Evolutionary conservation across 345 rosid species (phyloP), one percentile per base, ranked within the genome.

Genomic region (Alliaria petiolata): DNA sequence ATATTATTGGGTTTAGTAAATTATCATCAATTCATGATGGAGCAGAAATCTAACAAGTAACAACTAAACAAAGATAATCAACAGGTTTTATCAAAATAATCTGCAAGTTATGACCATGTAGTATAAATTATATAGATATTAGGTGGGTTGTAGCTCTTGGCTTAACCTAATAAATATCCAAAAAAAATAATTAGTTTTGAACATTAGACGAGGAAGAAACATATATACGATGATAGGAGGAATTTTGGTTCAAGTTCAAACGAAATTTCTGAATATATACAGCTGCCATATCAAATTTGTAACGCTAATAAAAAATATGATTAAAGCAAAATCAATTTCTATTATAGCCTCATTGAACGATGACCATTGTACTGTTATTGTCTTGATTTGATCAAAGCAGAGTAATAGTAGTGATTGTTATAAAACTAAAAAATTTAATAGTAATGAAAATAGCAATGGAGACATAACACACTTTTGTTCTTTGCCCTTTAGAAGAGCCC

Each of bases 401-500:
- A 60, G 40, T 31, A 59, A 52, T 52, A 22, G 45, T 50, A 47
- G 59, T 38, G 45, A 42, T 72, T 47, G 16, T 33, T 51, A 33
- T 22, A 31, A 59, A 49, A 17, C 15, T 39, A 49, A 59, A n/a
- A n/a, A 36, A 2, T 4, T 6, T 53, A 16, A 38, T 30, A 52
- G 13, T 28, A 40, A 17, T 55, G 50, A 74, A 66, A 74, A 50
- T 60, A 60, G 73, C 67, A 74, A 74, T 75, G 78, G 78, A 75
- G 74, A 67, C 78, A 67, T 52, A 60, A 75, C 63, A 75, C 74
- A 67, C 74, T 74, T 67, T 67, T 51, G 78, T 51, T 59, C 65
- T 67, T 60, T 74, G 67, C 33, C 62, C 78, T 74, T 59, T 42
- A 60, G 2, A 74, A 62, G 78, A 67, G 67, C 78, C 78, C 72